Evolutionary conservation across 176 grass and related monocot genomes (phyloP), one percentile per base, ranked within the genome.

Genomic region (Saccharum spontaneum): DNA sequence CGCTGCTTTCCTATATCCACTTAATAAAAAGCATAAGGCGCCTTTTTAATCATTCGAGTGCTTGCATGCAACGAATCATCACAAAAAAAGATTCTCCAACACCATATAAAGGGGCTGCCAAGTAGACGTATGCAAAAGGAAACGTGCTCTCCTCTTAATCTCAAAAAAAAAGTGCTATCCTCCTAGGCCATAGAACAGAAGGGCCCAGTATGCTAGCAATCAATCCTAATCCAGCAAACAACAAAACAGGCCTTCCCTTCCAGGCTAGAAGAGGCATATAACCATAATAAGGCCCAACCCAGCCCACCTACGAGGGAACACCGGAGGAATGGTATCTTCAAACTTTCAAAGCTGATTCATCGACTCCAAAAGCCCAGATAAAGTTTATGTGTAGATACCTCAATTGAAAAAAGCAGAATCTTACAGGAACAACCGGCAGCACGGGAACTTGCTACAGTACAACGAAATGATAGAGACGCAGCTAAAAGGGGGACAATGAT

Each of bases 11-110:
- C 36, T 39, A 45, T 78, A 46, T 72, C 79, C 55, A 66, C 60
- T 23, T 73, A 86, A 84, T 73, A 86, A 84, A 84, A 86, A n/a
- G 79, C 73, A 73, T 14, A 41, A 22, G 64, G 20, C 54, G 83
- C 66, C 74, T 82, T 81, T 85, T 44, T 67, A 72, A 71, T 76
- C 43, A 52, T 86, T 90, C 54, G 61, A 86, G 65, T 77, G 71
- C 88, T 65, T 86, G 88, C 83, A 71, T 86, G 78, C 71, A 64
- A 7, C 8, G 69, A 50, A 68, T 80, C 60, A 89, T 71, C 37
- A 45, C 67, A 43, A 55, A 79, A 84, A 64, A 30, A 73, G 73
- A 86, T 82, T 82, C 71, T 77, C 33, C 71, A 44, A 23, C 68
- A 44, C 69, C 71, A 50, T 15, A 4, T 72, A 69, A 81, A 82